These are phyloP conservation scores for Globisporangium megalacanthum DNA, from an alignment of 352 stramenopile genomes.

Conservation along the genomic window DNA sequence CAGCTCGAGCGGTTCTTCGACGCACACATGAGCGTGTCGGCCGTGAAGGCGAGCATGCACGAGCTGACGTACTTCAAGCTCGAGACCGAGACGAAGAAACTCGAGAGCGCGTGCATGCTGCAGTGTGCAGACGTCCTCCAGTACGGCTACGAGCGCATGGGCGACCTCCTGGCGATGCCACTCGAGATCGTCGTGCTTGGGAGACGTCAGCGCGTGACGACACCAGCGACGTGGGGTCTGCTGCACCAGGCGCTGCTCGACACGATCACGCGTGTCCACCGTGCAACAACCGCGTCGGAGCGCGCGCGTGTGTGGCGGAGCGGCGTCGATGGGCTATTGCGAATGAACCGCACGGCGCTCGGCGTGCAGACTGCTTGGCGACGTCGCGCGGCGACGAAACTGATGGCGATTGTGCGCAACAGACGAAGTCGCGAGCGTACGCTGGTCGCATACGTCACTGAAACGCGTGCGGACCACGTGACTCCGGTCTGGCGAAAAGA, in stretches of 20 bases:
- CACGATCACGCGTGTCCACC: constrained; percentile 5
- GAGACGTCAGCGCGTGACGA: not conserved
- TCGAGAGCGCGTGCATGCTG: constrained; percentile 38
- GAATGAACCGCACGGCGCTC: constrained; percentile 32
- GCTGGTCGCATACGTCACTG: constrained; percentile 42
- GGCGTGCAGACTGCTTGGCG: constrained; percentile 54
- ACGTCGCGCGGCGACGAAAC: constrained; percentile 29
- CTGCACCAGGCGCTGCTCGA: constrained; percentile 15
- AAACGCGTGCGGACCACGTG: constrained; percentile 53
- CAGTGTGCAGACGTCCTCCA: constrained; percentile 51
- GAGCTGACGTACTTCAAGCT: constrained; percentile 45
- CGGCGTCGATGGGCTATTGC: constrained; percentile 17
- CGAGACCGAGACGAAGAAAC: constrained; percentile 42
- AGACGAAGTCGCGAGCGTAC: constrained; percentile 4
- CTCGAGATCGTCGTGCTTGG: constrained; percentile 30
- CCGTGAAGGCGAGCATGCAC: constrained; percentile 54
- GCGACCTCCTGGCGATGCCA: constrained; percentile 43
- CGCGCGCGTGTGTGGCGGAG: constrained; percentile 24
- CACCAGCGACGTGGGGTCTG: not conserved
- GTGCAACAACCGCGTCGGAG: constrained; percentile 11
- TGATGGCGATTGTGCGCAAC: constrained; percentile 33
- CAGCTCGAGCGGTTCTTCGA: constrained; percentile 69
- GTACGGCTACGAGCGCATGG: constrained; percentile 52
- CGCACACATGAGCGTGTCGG: constrained; percentile 36
- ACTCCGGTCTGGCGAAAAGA: constrained; percentile 62